Conservation (phyloP, 441 rosid genomes). For the Jatropha multifida region DNA sequence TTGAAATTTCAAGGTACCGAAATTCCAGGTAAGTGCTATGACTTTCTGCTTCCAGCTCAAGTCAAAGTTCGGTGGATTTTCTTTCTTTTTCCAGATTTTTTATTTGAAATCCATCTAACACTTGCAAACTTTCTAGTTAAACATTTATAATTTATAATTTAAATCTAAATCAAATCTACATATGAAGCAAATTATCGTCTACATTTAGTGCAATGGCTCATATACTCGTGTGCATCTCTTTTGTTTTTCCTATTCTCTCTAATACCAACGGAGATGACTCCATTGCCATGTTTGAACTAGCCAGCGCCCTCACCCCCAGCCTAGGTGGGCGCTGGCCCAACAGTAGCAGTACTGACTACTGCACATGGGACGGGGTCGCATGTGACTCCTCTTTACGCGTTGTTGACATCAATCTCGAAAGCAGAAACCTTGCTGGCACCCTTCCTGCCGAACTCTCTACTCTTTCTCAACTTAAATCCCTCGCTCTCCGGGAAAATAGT, state of each 20-base stretch:
- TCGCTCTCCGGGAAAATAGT: constrained; percentile 45
- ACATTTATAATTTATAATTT: too few relatives aligned
- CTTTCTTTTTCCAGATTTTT: background rate
- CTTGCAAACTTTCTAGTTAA: too few relatives aligned
- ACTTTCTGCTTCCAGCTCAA: background rate
- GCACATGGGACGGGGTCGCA: constrained; percentile 50
- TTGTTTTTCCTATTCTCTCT: background rate
- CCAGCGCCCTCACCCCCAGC: constrained; percentile 9
- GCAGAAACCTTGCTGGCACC: constrained; percentile 37
- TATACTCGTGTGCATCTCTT: background rate
- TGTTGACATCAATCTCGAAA: constrained; percentile 38
- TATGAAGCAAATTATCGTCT: too few relatives aligned
- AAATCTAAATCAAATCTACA: too few relatives aligned
- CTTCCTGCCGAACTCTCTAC: constrained; percentile 52
- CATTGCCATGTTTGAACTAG: constrained; percentile 4
- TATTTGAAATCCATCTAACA: too few relatives aligned
- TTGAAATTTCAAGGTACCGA: background rate
- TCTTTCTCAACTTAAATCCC: constrained; percentile 45
- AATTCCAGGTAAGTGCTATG: background rate
- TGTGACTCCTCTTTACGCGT: constrained; percentile 48
- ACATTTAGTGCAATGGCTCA: background rate
- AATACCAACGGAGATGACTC: constrained; percentile 13
- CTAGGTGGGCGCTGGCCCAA: constrained; percentile 25
- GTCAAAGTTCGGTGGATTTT: background rate
- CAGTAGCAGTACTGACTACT: constrained; percentile 17